A percentile compares a stretch with the other conserved stretches of the same genome.
These are phyloP conservation scores for Celoporthe dispersa DNA, from an alignment of 2,329 filamentous ascomycete genomes.

Conservation along the genomic window DNA sequence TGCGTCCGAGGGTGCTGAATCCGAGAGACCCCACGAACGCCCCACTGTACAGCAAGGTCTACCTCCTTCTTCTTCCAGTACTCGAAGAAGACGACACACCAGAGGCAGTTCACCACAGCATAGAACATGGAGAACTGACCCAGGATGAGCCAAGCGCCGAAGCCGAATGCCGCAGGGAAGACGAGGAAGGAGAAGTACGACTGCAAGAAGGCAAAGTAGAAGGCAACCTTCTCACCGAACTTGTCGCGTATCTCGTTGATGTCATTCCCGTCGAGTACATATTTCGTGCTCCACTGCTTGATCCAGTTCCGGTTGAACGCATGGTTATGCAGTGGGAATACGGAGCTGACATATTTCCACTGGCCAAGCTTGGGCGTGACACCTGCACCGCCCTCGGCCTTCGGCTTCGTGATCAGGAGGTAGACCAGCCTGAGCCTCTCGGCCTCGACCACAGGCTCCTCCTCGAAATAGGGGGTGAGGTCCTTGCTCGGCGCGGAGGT, in stretches of 20 bases:
- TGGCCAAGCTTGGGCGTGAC: conserved; percentile 70
- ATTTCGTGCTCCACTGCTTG: conserved; percentile 73
- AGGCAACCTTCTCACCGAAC: conserved; percentile 84
- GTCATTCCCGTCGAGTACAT: conserved; percentile 66
- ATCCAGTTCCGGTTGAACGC: conserved; percentile 77
- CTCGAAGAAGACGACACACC: conserved; percentile 88
- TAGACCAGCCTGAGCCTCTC: conserved; percentile 89
- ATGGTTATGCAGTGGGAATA: conserved; percentile 82
- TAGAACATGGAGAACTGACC: conserved; percentile 85
- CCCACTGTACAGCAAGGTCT: conserved; percentile 86
- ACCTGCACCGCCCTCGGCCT: conserved; percentile 77
- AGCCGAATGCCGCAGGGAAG: conserved; percentile 80
- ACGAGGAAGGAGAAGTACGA: conserved; percentile 85
- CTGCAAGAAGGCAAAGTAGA: conserved; percentile 94
- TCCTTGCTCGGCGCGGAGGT: conserved; percentile 76
- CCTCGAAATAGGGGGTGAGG: conserved; percentile 67
- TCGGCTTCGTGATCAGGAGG: conserved; percentile 76
- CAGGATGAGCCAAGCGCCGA: conserved; percentile 78
- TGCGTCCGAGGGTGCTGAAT: conserved; percentile 79
- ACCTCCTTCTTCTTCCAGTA: conserved; percentile 95
- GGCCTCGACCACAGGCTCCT: conserved; percentile 82
- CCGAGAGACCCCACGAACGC: conserved; percentile 79
- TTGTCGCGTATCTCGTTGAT: conserved; percentile 76
- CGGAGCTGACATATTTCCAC: conserved; percentile 73
- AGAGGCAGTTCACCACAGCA: conserved; percentile 77